Conservation (phyloP, 805 yeast species). For the Yarrowia alimentaria region DNA sequence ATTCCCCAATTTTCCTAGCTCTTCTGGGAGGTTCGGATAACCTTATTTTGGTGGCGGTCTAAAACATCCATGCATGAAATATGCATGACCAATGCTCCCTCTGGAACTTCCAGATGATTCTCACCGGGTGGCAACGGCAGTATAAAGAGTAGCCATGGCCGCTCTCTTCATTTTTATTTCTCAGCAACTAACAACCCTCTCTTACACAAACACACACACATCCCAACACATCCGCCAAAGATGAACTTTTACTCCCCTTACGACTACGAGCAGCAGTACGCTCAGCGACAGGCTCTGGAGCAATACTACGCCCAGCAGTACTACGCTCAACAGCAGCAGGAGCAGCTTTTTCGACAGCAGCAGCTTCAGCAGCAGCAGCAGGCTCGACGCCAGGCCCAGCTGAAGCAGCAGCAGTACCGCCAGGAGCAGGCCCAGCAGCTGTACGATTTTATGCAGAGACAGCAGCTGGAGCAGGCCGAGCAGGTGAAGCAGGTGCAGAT, state of each 20-base stretch:
- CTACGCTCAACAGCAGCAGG: background rate
- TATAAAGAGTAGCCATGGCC: slow-evolving; percentile 6
- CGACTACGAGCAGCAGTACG: slow-evolving; percentile 8
- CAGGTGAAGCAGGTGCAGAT: background rate
- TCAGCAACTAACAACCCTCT: background rate
- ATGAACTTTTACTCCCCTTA: slow-evolving; percentile 23
- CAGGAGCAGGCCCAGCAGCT: slow-evolving; percentile 3
- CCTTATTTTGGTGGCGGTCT: slow-evolving; percentile 6
- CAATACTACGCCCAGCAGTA: background rate
- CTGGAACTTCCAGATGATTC: slow-evolving; percentile 6
- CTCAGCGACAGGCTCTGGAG: slow-evolving; percentile 6
- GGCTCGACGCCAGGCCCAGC: background rate
- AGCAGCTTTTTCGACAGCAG: background rate
- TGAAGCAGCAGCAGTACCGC: background rate
- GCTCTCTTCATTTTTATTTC: background rate
- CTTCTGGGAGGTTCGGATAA: slow-evolving; percentile 10
- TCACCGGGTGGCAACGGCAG: background rate
- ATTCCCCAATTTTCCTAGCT: background rate
- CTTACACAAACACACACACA: background rate
- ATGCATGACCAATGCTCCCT: background rate
- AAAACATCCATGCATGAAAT: background rate
- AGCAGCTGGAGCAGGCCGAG: slow-evolving; percentile 14
- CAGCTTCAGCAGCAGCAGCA: background rate
- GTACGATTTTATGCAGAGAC: slow-evolving; percentile 2
- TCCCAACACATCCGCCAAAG: background rate